A percentile compares a stretch with the other conserved stretches of the same genome.
Conservation (phyloP, 345 rosid genomes). For the Brassica juncea region DNA sequence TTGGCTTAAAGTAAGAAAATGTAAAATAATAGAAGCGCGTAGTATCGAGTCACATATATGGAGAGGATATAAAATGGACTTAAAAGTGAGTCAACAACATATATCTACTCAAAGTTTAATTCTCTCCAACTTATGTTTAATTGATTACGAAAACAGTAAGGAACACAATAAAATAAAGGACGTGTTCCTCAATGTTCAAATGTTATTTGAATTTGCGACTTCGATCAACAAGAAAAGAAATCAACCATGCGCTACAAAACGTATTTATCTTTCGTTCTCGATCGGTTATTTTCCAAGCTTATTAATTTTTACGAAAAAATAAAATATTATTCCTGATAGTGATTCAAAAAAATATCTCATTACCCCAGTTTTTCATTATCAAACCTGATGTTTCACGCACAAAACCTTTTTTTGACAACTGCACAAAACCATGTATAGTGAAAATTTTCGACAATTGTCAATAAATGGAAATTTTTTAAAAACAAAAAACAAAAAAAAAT, state of each 20-base stretch:
- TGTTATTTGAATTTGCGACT: not conserved
- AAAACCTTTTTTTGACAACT: not conserved
- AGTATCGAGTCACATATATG: not conserved
- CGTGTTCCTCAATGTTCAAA: not conserved
- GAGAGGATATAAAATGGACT: not conserved
- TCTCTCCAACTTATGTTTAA: conserved; percentile 9
- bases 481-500: not conserved
- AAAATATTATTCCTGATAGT: not conserved
- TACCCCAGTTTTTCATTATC: not conserved
- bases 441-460: not conserved
- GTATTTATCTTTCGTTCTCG: not conserved
- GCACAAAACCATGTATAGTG: not conserved
- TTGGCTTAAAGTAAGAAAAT: not conserved
- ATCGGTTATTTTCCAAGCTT: not conserved
- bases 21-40: not conserved
- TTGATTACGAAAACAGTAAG: not conserved
- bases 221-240: not conserved
- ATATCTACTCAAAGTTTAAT: not conserved
- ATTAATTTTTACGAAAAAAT: not conserved
- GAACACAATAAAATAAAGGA: not conserved
- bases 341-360: not conserved
- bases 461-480: not conserved
- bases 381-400: conserved; percentile 9
- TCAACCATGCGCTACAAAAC: not conserved
- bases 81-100: conserved; percentile 23